phyloP scores from a whole-genome alignment of 176 grass and related monocot genomes.

The Juncus inflexus region DNA sequence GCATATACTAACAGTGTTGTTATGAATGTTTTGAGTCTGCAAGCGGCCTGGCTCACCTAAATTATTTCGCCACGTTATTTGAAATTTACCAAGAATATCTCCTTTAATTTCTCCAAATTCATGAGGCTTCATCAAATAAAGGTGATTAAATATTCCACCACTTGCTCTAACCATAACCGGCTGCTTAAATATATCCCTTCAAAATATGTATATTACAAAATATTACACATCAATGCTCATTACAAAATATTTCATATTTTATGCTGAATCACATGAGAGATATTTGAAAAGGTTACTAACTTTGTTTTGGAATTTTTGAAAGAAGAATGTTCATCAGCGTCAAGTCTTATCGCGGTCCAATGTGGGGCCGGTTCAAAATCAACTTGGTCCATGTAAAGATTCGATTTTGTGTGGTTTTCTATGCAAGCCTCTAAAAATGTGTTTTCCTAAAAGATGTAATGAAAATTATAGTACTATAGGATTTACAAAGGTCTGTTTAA shows the following conservation, averaged over 20 bases:
- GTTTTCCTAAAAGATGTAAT: constrained; percentile 54
- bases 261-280: constrained; percentile 9
- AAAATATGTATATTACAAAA: constrained; percentile 12
- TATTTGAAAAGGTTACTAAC: constrained; percentile 33
- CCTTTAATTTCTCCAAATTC: constrained; percentile 54
- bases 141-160: constrained; percentile 96
- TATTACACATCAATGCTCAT: background rate
- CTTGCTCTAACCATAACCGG: constrained; percentile 80
- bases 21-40: constrained; percentile 96
- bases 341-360: constrained; percentile 82
- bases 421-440: constrained; percentile 99
- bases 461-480: background rate
- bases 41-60: constrained; percentile 96
- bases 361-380: constrained; percentile 93
- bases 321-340: constrained; percentile 64
- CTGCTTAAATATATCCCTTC: constrained; percentile 63
- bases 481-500: background rate
- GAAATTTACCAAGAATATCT: constrained; percentile 99
- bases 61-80: constrained; percentile 96
- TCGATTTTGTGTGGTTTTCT: constrained; percentile 98
- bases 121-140: constrained; percentile 66
- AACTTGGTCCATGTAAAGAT: constrained; percentile 99
- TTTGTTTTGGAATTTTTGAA: constrained; percentile 46
- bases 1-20: constrained; percentile 29
- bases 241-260: too few relatives aligned